Evolutionary conservation across 192 early-diverging fungal genomes (phyloP).

Genomic region (Cladochytrium replicatum): DNA sequence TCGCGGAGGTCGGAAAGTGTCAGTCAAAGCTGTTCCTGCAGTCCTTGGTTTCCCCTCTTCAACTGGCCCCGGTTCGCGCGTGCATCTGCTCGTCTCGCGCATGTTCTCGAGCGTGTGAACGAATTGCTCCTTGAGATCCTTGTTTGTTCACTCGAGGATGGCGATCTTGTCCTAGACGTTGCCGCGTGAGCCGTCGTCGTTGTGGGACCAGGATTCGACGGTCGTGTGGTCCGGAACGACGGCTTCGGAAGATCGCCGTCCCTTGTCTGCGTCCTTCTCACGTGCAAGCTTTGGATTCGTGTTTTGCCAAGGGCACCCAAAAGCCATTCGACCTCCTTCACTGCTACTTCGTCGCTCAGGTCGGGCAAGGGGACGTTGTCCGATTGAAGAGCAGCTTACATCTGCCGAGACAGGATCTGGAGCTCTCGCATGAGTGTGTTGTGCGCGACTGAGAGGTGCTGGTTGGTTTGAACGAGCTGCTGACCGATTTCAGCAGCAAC

Average conservation of each 20-base stretch:
- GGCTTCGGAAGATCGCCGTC: no score
- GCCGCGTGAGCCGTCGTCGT: neutral
- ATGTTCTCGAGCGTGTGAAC: conserved; percentile 8
- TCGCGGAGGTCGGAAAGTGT: conserved; percentile 22
- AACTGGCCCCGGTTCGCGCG: neutral
- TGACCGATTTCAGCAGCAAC: conserved; percentile 28
- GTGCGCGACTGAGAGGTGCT: conserved; percentile 14
- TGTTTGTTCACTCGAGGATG: conserved; percentile 5
- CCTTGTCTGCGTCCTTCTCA: no score
- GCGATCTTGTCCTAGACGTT: conserved; percentile 4
- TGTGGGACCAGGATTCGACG: neutral
- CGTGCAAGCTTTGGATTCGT: no score
- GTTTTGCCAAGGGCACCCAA: no score
- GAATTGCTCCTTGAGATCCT: conserved; percentile 13
- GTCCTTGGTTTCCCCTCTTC: conserved; percentile 9
- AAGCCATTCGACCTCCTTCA: no score
- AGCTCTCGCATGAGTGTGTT: conserved; percentile 5
- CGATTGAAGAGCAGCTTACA: no score
- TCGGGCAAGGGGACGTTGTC: no score
- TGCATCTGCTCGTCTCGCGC: conserved; percentile 16
- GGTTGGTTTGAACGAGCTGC: conserved; percentile 23
- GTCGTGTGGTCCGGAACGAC: neutral
- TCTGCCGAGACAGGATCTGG: no score
- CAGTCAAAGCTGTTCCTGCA: conserved; percentile 17
- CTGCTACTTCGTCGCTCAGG: no score